A percentile compares a stretch with the other conserved stretches of the same genome.
phyloP scores from a whole-genome alignment of 805 yeast species.

The Cyberlindnera suaveolens region DNA sequence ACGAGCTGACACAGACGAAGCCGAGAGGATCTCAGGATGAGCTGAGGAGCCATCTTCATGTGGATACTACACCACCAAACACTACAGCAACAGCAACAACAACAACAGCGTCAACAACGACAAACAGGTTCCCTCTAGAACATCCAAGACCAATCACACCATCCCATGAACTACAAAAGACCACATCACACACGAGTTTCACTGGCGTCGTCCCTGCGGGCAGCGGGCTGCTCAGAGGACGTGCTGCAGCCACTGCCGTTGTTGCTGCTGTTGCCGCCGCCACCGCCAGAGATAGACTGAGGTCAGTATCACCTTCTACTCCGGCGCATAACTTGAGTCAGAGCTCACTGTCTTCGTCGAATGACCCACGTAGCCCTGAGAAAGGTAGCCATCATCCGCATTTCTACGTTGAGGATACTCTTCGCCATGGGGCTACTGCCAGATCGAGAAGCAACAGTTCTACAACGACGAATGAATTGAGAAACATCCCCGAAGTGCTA shows the following conservation, averaged over 20 bases:
- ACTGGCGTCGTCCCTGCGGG: conserved; percentile 39
- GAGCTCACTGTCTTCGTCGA: conserved; percentile 17
- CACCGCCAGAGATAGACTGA: conserved; percentile 25
- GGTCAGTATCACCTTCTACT: conserved; percentile 12
- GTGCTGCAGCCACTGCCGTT: conserved; percentile 32
- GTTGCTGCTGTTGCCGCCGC: conserved; percentile 35
- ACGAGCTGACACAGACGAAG: conserved; percentile 5
- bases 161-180: neutral
- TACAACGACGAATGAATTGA: conserved; percentile 8
- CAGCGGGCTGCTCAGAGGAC: conserved; percentile 36
- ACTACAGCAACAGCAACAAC: neutral
- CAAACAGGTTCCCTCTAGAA: conserved; percentile 2
- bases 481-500: conserved; percentile 8
- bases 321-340: conserved; percentile 13
- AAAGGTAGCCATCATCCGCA: conserved; percentile 65
- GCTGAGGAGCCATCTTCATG: too few species aligned
- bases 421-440: conserved; percentile 39
- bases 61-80: neutral
- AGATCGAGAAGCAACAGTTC: conserved; percentile 27
- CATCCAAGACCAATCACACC: conserved; percentile 8
- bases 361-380: conserved; percentile 5
- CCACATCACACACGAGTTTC: conserved; percentile 4
- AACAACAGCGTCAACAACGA: conserved; percentile 3
- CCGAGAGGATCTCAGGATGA: too few species aligned
- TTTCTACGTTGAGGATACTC: conserved; percentile 61